phyloP scores from a whole-genome alignment of 495 filamentous ascomycete genomes.

The Penicillium verhagenii region DNA sequence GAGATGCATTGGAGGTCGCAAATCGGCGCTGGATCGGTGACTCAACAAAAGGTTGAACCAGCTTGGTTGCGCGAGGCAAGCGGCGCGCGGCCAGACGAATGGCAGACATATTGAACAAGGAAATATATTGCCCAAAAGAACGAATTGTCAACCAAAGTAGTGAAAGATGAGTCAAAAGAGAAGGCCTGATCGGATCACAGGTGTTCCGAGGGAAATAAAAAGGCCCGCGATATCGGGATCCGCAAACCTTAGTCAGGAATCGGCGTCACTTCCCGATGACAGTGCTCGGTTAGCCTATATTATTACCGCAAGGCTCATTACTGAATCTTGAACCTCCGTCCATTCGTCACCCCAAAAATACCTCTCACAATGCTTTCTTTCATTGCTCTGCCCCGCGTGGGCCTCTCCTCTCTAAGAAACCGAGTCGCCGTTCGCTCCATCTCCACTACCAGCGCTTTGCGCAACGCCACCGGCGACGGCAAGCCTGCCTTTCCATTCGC shows the following conservation, averaged over 20 bases:
- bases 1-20: constrained; percentile 26
- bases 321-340: neutral
- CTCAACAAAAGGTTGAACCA: constrained; percentile 33
- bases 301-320: constrained; percentile 6
- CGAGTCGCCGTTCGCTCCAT: constrained; percentile 31
- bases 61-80: constrained; percentile 32
- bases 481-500: constrained; percentile 39
- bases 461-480: constrained; percentile 26
- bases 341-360: constrained; percentile 1
- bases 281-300: neutral
- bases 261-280: constrained; percentile 14
- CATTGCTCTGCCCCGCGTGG: constrained; percentile 16
- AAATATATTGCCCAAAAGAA: neutral
- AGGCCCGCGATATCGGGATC: constrained; percentile 38
- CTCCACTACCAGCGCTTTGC: constrained; percentile 32
- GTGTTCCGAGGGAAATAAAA: constrained; percentile 21
- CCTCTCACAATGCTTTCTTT: constrained; percentile 16
- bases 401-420: constrained; percentile 16
- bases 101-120: constrained; percentile 9
- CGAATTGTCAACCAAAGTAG: neutral
- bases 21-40: constrained; percentile 42
- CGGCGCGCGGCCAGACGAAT: constrained; percentile 43
- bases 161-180: constrained; percentile 4
- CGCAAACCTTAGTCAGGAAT: constrained; percentile 29
- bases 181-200: constrained; percentile 3